phyloP scores from a whole-genome alignment of 306 rosid genomes.

The Trichosanthes truncata region DNA sequence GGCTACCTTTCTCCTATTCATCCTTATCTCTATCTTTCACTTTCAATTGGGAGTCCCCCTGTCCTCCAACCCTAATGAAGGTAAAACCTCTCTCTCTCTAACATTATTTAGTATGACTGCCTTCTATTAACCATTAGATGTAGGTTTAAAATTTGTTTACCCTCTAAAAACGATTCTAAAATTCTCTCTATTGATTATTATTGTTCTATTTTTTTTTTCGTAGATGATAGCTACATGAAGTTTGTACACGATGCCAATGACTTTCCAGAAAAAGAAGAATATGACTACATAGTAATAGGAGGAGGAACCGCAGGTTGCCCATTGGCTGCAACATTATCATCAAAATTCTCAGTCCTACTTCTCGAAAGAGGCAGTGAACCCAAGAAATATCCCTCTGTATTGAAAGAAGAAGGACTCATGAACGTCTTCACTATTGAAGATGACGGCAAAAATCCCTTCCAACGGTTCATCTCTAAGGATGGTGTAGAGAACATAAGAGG shows the following conservation, averaged over 20 bases:
- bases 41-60: not conserved
- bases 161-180: too few relatives aligned
- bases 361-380: conserved; percentile 22
- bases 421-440: not conserved
- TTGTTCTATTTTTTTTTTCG: not conserved
- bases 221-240: conserved; percentile 21
- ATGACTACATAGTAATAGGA: conserved; percentile 28
- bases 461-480: conserved; percentile 1
- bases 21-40: not conserved
- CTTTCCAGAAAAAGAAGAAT: not conserved
- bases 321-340: conserved; percentile 24
- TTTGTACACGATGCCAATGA: conserved; percentile 10
- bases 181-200: not conserved
- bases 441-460: not conserved
- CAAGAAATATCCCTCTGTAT: not conserved
- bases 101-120: too few relatives aligned
- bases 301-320: conserved; percentile 33
- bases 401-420: not conserved
- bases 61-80: not conserved
- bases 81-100: not conserved
- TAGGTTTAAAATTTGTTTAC: too few relatives aligned
- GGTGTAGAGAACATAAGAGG: conserved; percentile 18
- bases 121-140: too few relatives aligned
- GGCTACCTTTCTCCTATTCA: not conserved
- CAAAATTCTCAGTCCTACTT: conserved; percentile 12